These are phyloP conservation scores for Vitis hybrid DNA, from an alignment of 177 flowering plant genomes.

Conservation along the genomic window DNA sequence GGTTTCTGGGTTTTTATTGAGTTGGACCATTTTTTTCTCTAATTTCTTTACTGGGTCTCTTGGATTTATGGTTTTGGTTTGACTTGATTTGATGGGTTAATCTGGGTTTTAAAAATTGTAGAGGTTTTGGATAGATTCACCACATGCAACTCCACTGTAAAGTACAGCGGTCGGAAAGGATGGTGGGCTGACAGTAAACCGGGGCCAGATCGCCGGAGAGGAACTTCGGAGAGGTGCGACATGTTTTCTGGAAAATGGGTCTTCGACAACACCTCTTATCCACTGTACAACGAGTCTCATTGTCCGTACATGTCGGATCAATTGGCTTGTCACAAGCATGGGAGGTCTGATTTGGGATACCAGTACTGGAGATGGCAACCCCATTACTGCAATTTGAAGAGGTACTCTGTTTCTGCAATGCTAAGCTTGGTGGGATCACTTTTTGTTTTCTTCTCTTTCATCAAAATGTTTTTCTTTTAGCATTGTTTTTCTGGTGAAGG, in stretches of 20 bases:
- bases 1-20: neutral
- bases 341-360: conserved; percentile 67
- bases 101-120: conserved; percentile 21
- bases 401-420: conserved; percentile 29
- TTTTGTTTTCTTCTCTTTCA: neutral
- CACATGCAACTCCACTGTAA: conserved; percentile 52
- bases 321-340: conserved; percentile 78
- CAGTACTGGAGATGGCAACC: conserved; percentile 96
- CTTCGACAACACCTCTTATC: conserved; percentile 62
- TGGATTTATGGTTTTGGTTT: neutral
- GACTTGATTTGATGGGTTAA: conserved; percentile 12
- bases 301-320: conserved; percentile 92
- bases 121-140: conserved; percentile 78
- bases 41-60: neutral
- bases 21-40: neutral
- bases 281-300: conserved; percentile 61
- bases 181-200: conserved; percentile 16
- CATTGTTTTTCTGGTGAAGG: conserved; percentile 9
- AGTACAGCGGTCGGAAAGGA: conserved; percentile 51
- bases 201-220: conserved; percentile 20
- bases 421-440: neutral
- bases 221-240: conserved; percentile 49
- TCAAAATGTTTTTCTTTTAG: neutral
- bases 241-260: conserved; percentile 81
- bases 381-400: conserved; percentile 65